These are phyloP conservation scores for Aspergillus homomorphus DNA, from an alignment of 495 filamentous ascomycete species.

Conservation along the genomic window DNA sequence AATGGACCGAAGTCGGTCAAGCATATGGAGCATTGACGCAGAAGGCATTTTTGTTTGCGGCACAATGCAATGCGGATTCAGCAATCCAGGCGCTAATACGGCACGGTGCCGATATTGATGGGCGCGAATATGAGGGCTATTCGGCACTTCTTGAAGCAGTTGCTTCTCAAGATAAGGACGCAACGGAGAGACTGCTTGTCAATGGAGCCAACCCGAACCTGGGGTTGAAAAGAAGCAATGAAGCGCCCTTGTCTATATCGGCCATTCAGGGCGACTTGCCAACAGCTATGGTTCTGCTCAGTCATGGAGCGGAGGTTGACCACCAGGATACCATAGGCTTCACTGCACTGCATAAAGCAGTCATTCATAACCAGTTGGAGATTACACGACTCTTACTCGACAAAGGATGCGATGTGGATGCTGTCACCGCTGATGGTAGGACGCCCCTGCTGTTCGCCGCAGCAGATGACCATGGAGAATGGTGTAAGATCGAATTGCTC, in stretches of 20 bases:
- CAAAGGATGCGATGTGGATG: conserved; percentile 16
- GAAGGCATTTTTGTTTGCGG: conserved; percentile 14
- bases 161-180: background rate
- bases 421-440: background rate
- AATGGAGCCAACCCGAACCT: conserved; percentile 23
- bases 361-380: conserved; percentile 4
- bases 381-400: conserved; percentile 16
- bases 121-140: background rate
- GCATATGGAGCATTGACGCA: background rate
- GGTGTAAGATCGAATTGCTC: conserved; percentile 26
- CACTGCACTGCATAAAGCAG: conserved; percentile 17
- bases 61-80: conserved; percentile 10
- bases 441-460: conserved; percentile 8
- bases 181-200: conserved; percentile 8
- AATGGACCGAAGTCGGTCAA: conserved; percentile 18
- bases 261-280: conserved; percentile 13
- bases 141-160: conserved; percentile 19
- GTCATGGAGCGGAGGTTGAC: conserved; percentile 20
- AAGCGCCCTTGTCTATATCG: conserved; percentile 13
- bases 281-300: conserved; percentile 16
- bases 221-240: background rate
- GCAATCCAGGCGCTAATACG: conserved; percentile 17
- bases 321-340: background rate
- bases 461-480: background rate
- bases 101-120: conserved; percentile 19